These are phyloP conservation scores for Metschnikowia henanensis DNA, from an alignment of 805 yeast genomes.

Conservation along the genomic window DNA sequence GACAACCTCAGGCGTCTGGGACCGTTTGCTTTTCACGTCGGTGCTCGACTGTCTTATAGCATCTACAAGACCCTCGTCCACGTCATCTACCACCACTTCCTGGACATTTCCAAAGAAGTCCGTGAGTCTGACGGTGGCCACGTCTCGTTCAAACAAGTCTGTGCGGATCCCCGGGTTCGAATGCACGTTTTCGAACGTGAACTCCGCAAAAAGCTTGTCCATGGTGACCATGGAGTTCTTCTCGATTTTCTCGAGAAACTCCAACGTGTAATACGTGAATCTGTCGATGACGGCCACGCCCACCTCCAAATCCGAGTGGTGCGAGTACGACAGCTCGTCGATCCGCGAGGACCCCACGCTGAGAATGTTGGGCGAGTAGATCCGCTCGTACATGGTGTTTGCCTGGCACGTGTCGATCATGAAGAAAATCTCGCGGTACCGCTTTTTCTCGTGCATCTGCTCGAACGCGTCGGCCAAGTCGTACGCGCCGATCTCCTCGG, in stretches of 20 bases:
- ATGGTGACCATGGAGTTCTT: slow-evolving; percentile 73
- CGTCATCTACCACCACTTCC: slow-evolving; percentile 62
- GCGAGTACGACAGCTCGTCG: slow-evolving; percentile 92
- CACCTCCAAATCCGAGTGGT: slow-evolving; percentile 91
- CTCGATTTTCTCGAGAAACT: slow-evolving; percentile 79
- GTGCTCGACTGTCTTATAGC: slow-evolving; percentile 6
- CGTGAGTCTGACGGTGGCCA: slow-evolving; percentile 71
- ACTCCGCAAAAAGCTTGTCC: slow-evolving; percentile 81
- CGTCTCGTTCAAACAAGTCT: slow-evolving; percentile 69
- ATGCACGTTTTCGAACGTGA: slow-evolving; percentile 82
- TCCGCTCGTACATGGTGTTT: slow-evolving; percentile 91
- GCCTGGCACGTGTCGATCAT: slow-evolving; percentile 99
- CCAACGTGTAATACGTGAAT: slow-evolving; percentile 89
- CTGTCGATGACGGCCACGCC: slow-evolving; percentile 98
- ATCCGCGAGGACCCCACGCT: slow-evolving; percentile 90
- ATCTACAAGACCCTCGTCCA: slow-evolving; percentile 47
- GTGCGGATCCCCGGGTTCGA: slow-evolving; percentile 92
- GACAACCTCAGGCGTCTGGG: background rate
- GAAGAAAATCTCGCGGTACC: slow-evolving; percentile 93
- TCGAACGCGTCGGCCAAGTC: slow-evolving; percentile 97
- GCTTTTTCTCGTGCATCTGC: slow-evolving; percentile 93
- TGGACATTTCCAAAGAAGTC: slow-evolving; percentile 96
- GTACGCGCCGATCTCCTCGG: slow-evolving; percentile 93
- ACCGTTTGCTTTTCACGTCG: background rate
- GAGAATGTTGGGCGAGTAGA: slow-evolving; percentile 88